Conservation (phyloP, 768 basidiomycete species). For the Suillus weaverae region DNA sequence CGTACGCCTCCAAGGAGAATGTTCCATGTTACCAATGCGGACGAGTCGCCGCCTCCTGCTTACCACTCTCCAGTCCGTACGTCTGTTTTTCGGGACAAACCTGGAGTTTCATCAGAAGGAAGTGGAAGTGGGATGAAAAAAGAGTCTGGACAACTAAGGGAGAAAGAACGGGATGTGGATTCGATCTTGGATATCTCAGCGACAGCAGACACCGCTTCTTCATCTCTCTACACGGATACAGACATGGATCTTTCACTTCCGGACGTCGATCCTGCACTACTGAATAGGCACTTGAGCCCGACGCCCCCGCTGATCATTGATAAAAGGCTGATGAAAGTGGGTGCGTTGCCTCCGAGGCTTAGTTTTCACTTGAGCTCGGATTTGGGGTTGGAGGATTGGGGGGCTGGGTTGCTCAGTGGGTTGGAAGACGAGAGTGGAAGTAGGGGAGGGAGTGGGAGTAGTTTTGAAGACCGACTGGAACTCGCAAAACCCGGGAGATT, state of each 20-base stretch:
- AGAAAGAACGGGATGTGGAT: constrained; percentile 15
- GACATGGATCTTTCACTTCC: constrained; percentile 2
- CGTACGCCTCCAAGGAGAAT: constrained; percentile 40
- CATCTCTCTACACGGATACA: constrained; percentile 17
- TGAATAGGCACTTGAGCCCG: constrained; percentile 14
- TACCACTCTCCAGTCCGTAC: constrained; percentile 33
- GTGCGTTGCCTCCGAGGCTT: constrained; percentile 47
- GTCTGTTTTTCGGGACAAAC: constrained; percentile 20
- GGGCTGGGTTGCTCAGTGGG: constrained; percentile 52
- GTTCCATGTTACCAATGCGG: constrained; percentile 43
- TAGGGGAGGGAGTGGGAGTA: neutral
- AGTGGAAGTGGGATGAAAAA: neutral
- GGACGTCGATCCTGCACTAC: constrained; percentile 12
- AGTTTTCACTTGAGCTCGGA: constrained; percentile 48
- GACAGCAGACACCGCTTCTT: neutral
- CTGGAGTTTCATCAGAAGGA: neutral
- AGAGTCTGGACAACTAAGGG: constrained; percentile 9
- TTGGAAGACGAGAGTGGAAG: constrained; percentile 38
- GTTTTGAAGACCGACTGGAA: neutral
- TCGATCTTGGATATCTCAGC: constrained; percentile 29
- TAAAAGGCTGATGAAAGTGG: constrained; percentile 15
- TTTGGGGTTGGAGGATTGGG: constrained; percentile 52
- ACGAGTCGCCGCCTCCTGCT: constrained; percentile 48
- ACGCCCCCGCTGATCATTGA: constrained; percentile 35
- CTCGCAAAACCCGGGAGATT: neutral